These are phyloP conservation scores for Zygoascus tannicola DNA, from an alignment of 805 yeast species.

Conservation along the genomic window DNA sequence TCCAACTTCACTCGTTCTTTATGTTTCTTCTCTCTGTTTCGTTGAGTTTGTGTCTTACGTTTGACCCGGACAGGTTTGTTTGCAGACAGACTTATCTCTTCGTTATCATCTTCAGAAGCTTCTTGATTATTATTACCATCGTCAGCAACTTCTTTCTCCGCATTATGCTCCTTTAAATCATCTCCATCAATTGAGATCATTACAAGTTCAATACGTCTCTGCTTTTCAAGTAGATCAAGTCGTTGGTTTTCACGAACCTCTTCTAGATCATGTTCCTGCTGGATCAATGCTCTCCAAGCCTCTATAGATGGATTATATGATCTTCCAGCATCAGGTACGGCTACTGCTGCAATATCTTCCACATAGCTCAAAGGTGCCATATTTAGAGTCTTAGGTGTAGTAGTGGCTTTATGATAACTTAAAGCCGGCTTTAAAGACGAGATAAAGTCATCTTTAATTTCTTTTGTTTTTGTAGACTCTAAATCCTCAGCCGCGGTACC, in stretches of 20 bases:
- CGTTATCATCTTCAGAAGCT: conserved; percentile 21
- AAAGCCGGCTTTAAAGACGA: conserved; percentile 19
- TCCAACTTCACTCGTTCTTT: conserved; percentile 40
- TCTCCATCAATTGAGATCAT: conserved; percentile 54
- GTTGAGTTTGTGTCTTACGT: conserved; percentile 67
- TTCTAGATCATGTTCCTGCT: conserved; percentile 57
- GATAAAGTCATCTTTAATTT: conserved; percentile 11
- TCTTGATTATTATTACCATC: conserved; percentile 11
- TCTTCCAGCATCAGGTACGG: conserved; percentile 71
- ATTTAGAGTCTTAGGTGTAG: conserved; percentile 37
- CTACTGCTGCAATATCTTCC: conserved; percentile 30
- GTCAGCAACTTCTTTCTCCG: conserved; percentile 22
- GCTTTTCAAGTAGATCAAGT: conserved; percentile 51
- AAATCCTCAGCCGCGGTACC: conserved; percentile 22
- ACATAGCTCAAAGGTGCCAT: conserved; percentile 49
- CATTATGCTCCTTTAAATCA: conserved; percentile 31
- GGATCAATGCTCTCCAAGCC: conserved; percentile 68
- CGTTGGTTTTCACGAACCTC: conserved; percentile 58
- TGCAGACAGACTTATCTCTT: conserved; percentile 40
- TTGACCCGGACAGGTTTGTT: conserved; percentile 61
- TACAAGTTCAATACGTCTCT: conserved; percentile 52
- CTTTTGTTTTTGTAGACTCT: conserved; percentile 12
- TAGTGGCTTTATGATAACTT: conserved; percentile 19
- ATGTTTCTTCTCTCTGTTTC: conserved; percentile 61
- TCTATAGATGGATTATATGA: conserved; percentile 86